Conservation (phyloP, 2,329 filamentous ascomycete species). For the Cryphonectria parasitica region DNA sequence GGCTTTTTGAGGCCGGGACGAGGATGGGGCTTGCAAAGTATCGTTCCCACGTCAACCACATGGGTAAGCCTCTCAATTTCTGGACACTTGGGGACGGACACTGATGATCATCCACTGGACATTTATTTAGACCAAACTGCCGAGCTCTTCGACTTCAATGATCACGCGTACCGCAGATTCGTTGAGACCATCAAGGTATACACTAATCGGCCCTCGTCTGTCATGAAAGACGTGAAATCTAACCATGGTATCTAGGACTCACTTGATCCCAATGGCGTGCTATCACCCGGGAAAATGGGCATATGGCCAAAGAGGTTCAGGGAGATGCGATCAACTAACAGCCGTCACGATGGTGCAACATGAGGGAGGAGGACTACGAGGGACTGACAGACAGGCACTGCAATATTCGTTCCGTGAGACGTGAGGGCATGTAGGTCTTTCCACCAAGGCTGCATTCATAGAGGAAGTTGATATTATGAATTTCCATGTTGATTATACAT, state of each 20-base stretch:
- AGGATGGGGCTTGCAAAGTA: slow-evolving; percentile 44
- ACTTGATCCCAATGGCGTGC: slow-evolving; percentile 43
- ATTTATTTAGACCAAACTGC: slow-evolving; percentile 40
- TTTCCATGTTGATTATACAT: background rate
- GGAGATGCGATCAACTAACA: background rate
- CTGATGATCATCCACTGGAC: slow-evolving; percentile 6
- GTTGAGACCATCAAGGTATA: slow-evolving; percentile 44
- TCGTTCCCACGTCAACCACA: slow-evolving; percentile 44
- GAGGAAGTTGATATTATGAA: background rate
- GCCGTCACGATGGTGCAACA: background rate
- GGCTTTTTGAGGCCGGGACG: slow-evolving; percentile 40
- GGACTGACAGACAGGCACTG: background rate
- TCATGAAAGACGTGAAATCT: background rate
- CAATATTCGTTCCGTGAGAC: background rate
- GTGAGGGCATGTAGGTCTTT: background rate
- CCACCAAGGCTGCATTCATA: background rate
- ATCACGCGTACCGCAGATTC: slow-evolving; percentile 44
- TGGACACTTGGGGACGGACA: background rate
- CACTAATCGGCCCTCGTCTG: rapidly evolving
- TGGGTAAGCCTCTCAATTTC: slow-evolving; percentile 37
- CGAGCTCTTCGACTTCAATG: slow-evolving; percentile 44
- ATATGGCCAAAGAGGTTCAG: slow-evolving; percentile 37
- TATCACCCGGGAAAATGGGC: slow-evolving; percentile 45
- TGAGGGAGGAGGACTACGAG: too few species aligned
- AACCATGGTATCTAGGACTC: slow-evolving; percentile 35